A percentile compares a stretch with the other conserved stretches of the same genome.
Evolutionary conservation across 306 rosid genomes (phyloP).

Genomic region (Cucumis hystrix): DNA sequence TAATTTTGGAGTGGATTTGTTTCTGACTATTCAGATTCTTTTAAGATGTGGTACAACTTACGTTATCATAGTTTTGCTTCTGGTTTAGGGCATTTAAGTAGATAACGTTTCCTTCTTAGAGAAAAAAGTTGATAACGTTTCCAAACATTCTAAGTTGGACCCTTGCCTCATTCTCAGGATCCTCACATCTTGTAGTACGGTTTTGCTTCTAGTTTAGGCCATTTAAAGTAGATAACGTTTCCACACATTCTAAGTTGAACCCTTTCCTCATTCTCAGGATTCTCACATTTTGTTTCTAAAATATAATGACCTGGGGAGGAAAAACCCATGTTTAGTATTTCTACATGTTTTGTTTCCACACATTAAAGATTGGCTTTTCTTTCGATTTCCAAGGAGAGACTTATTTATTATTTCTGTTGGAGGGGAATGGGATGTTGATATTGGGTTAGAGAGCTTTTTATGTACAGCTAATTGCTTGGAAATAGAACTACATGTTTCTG

Average conservation of each 20-base stretch:
- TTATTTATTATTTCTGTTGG: background rate
- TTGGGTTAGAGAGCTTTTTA: background rate
- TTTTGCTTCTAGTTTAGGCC: background rate
- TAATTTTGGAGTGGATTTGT: background rate
- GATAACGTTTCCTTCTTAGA: background rate
- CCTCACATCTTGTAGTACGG: background rate
- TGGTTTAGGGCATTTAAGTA: background rate
- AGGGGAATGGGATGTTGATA: background rate
- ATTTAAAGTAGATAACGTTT: background rate
- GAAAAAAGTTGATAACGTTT: background rate
- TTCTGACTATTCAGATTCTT: background rate
- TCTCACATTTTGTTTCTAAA: background rate
- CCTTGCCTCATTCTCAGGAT: background rate
- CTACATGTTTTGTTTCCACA: background rate
- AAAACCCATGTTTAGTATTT: background rate
- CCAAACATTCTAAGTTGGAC: background rate
- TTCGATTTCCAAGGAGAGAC: background rate
- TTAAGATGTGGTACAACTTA: background rate
- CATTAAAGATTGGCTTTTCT: background rate
- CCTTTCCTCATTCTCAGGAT: background rate
- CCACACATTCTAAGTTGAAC: background rate
- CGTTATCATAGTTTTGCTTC: background rate
- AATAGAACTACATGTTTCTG: background rate
- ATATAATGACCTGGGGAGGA: background rate
- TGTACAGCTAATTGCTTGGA: background rate